Percentiles rank a stretch among this genome's conserved stretches.
Conservation (phyloP, 768 basidiomycete genomes). For the Boletus fagicola region DNA sequence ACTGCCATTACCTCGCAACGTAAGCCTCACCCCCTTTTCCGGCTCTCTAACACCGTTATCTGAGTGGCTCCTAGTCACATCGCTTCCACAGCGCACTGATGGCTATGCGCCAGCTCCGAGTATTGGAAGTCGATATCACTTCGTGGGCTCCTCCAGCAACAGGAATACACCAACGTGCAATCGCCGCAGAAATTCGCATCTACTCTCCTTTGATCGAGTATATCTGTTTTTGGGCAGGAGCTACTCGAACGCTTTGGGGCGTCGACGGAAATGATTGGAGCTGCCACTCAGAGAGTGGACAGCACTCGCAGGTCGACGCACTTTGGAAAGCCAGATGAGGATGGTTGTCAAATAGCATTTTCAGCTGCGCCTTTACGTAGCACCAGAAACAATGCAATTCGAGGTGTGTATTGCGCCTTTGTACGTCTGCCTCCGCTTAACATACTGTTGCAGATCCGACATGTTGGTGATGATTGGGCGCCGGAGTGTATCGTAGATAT, state of each 20-base stretch:
- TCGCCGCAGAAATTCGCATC: slow-evolving; percentile 39
- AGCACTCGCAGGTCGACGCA: slow-evolving; percentile 28
- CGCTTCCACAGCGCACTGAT: slow-evolving; percentile 35
- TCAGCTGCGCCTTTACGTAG: slow-evolving; percentile 28
- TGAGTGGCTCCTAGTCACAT: slow-evolving; percentile 30
- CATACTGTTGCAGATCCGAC: slow-evolving; percentile 23
- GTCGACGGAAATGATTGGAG: slow-evolving; percentile 38
- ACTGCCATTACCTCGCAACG: slow-evolving; percentile 36
- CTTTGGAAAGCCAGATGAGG: slow-evolving; percentile 31
- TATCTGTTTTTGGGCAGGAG: slow-evolving; percentile 36
- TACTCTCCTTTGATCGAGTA: slow-evolving; percentile 37
- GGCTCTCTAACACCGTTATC: slow-evolving; percentile 18
- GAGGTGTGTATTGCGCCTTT: slow-evolving; percentile 25
- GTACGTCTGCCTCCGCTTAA: slow-evolving; percentile 27
- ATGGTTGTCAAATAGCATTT: slow-evolving; percentile 12
- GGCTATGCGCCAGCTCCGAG: slow-evolving; percentile 33
- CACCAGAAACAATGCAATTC: slow-evolving; percentile 15
- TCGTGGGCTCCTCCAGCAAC: slow-evolving; percentile 35
- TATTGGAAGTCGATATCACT: slow-evolving; percentile 39
- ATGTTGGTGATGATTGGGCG: slow-evolving; percentile 17
- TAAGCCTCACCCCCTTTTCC: slow-evolving; percentile 24
- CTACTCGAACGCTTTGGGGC: slow-evolving; percentile 29
- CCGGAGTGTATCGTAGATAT: slow-evolving; percentile 25
- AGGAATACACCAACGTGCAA: slow-evolving; percentile 33
- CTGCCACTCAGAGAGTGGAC: slow-evolving; percentile 26